Percentiles rank a stretch among this genome's conserved stretches.
phyloP scores from a whole-genome alignment of 164 flowering plant genomes.

The Annona cherimola region DNA sequence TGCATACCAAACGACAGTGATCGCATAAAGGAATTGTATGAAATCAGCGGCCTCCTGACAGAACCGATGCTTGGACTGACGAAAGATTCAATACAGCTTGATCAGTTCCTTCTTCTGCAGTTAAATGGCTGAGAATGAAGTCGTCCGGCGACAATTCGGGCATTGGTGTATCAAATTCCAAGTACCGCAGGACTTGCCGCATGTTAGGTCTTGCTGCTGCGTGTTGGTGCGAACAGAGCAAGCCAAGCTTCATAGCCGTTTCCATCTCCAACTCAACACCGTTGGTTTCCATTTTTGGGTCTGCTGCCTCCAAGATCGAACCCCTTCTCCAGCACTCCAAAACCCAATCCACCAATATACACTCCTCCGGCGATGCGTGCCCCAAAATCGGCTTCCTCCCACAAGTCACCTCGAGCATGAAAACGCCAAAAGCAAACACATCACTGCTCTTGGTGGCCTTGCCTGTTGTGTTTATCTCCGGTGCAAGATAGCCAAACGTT shows the following conservation, averaged over 20 bases:
- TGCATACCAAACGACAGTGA: not conserved
- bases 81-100: not conserved
- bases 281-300: constrained; percentile 9
- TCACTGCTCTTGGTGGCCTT: constrained; percentile 30
- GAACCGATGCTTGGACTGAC: not conserved
- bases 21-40: not conserved
- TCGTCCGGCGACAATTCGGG: constrained; percentile 7
- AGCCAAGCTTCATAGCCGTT: constrained; percentile 18
- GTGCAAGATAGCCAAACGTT: constrained; percentile 34
- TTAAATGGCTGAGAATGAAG: not conserved
- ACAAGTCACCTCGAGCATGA: constrained; percentile 32
- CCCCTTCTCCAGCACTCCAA: constrained; percentile 19
- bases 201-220: constrained; percentile 4
- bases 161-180: not conserved
- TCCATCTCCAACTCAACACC: constrained; percentile 13
- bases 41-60: not conserved
- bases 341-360: constrained; percentile 29
- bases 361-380: not conserved
- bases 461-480: constrained; percentile 25
- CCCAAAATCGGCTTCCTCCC: constrained; percentile 29
- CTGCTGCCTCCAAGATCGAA: constrained; percentile 9
- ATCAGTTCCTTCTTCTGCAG: not conserved
- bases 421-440: constrained; percentile 31
- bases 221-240: constrained; percentile 12
- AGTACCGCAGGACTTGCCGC: constrained; percentile 1